These are phyloP conservation scores for Aspergillus homomorphus DNA, from an alignment of 495 filamentous ascomycete species.

Conservation along the genomic window DNA sequence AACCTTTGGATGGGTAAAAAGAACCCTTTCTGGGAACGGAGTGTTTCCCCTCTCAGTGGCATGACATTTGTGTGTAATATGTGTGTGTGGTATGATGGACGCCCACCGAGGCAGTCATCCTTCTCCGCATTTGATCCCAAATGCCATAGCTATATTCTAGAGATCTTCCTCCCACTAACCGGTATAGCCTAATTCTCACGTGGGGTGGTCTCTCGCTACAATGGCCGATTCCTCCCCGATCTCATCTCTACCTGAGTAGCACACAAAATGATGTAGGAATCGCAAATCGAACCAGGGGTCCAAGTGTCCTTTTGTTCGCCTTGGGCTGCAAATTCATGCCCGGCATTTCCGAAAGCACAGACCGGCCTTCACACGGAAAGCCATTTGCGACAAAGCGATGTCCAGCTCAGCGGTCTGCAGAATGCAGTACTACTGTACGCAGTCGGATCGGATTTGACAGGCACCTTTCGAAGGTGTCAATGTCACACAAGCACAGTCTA, in stretches of 20 bases:
- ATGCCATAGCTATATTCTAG: not conserved
- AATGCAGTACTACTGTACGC: slow-evolving; percentile 16
- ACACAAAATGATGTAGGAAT: not conserved
- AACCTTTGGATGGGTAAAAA: not conserved
- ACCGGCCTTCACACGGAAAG: not conserved
- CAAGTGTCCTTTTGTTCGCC: not conserved
- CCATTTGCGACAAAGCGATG: slow-evolving; percentile 2
- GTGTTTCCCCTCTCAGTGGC: slow-evolving; percentile 1
- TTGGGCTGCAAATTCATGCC: not conserved
- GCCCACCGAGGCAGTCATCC: not conserved
- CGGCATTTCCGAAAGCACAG: slow-evolving; percentile 6
- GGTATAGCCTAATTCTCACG: not conserved
- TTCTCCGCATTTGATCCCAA: slow-evolving; percentile 2
- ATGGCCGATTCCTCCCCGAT: not conserved
- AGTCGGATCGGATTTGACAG: not conserved
- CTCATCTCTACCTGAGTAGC: not conserved
- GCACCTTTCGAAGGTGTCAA: not conserved
- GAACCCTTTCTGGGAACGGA: not conserved
- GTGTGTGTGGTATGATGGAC: slow-evolving; percentile 1
- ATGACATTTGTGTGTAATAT: not conserved
- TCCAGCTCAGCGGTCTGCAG: slow-evolving; percentile 12
- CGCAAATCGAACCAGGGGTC: not conserved
- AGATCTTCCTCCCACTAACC: slow-evolving; percentile 1
- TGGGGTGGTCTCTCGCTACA: not conserved
- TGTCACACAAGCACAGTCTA: slow-evolving; percentile 5